These are phyloP conservation scores for Acanthamoeba castellanii DNA, from an alignment of 208 protist species.

Conservation along the genomic window DNA sequence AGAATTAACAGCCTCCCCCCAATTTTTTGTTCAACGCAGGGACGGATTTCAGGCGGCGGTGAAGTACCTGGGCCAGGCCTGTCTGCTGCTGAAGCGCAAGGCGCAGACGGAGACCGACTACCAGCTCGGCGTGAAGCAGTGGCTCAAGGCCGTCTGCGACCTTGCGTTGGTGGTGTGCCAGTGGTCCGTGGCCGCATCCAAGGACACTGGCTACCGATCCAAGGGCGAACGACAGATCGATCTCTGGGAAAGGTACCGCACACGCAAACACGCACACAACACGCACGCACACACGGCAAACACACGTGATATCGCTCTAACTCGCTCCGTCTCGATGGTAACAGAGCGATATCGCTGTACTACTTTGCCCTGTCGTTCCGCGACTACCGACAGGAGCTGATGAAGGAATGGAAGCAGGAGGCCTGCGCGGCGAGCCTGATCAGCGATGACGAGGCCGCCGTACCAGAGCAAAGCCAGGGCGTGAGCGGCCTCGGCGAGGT, in stretches of 20 bases:
- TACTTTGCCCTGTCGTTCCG: constrained; percentile 41
- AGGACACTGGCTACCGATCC: not conserved
- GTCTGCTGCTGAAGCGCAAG: constrained; percentile 24
- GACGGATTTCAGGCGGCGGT: constrained; percentile 22
- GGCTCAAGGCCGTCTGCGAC: not conserved
- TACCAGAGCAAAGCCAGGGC: not conserved
- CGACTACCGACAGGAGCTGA: constrained; percentile 1
- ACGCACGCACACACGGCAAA: not conserved
- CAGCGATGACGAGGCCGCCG: not conserved
- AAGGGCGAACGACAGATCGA: constrained; percentile 30
- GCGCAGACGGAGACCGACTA: constrained; percentile 38
- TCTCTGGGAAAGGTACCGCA: constrained; percentile 26
- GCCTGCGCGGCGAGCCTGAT: not conserved
- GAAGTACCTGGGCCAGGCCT: constrained; percentile 33
- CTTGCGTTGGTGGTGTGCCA: constrained; percentile 26
- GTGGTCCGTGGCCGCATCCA: not conserved
- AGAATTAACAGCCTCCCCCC: not conserved
- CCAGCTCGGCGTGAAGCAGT: constrained; percentile 7
- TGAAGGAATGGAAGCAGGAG: constrained; percentile 6
- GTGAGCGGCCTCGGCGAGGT: not conserved
- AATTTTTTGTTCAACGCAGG: not conserved
- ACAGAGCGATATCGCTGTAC: constrained; percentile 26
- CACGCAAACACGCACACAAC: not conserved
- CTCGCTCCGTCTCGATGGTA: not conserved
- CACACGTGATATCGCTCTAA: not conserved